Percentiles rank a stretch among this genome's conserved stretches.
These are phyloP conservation scores for Pseudotsuga menziesii DNA, from an alignment of 75 land plant genomes.

Conservation along the genomic window DNA sequence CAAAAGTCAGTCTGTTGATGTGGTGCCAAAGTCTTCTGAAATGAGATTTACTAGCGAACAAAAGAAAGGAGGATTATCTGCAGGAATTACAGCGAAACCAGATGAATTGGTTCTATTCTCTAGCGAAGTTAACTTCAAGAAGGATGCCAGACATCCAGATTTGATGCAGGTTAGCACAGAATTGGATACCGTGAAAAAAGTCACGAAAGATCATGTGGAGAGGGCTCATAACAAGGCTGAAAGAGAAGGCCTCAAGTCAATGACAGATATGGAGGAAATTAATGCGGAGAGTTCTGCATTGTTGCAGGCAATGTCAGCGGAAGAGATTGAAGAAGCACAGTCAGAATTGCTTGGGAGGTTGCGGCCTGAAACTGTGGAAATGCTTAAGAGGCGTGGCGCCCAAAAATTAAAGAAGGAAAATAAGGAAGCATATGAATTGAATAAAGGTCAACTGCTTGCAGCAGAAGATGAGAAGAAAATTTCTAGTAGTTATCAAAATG, in stretches of 20 bases:
- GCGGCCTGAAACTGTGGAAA: conserved; percentile 54
- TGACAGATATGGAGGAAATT: conserved; percentile 29
- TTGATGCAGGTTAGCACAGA: neutral
- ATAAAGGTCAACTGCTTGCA: neutral
- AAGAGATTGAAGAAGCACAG: conserved; percentile 81
- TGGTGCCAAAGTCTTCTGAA: neutral
- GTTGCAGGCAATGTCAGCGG: conserved; percentile 62
- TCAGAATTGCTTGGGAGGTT: conserved; percentile 65
- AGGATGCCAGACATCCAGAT: neutral
- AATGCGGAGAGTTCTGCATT: conserved; percentile 59
- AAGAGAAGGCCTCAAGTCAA: neutral
- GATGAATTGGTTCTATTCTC: conserved; percentile 1
- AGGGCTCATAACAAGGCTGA: neutral
- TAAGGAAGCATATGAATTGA: conserved; percentile 1
- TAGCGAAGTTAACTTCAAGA: neutral
- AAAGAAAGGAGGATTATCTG: neutral
- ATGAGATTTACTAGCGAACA: neutral
- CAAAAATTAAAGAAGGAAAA: conserved; percentile 33
- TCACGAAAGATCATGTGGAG: neutral
- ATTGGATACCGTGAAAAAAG: neutral
- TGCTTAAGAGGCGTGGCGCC: conserved; percentile 61
- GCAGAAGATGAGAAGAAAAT: conserved; percentile 4
- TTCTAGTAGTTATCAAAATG: neutral
- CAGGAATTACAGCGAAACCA: neutral
- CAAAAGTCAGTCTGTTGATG: neutral